A percentile compares a stretch with the other conserved stretches of the same genome.
Conservation (phyloP, 2,329 filamentous ascomycete species). For the Diaporthe ampelina region DNA sequence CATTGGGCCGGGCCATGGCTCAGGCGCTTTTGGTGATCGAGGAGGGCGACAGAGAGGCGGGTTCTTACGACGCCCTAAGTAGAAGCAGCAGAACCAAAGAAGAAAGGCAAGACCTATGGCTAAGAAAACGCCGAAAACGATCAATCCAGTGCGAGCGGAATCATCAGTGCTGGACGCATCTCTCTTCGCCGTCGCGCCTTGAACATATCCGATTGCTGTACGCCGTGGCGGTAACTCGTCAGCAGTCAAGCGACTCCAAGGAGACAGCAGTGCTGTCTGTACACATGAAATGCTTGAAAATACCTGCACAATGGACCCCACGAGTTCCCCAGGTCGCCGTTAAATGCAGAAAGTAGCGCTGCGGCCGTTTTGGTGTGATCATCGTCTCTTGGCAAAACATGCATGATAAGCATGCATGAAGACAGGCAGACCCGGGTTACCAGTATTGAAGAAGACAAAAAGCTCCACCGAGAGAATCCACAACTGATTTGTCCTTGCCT, state of each 20-base stretch:
- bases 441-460: background rate
- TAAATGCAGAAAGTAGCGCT: background rate
- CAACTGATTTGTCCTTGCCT: background rate
- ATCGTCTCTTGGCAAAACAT: background rate
- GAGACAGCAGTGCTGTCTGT: background rate
- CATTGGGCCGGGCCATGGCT: too few species aligned
- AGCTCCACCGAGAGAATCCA: background rate
- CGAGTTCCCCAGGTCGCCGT: background rate
- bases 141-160: constrained; percentile 12
- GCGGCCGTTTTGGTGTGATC: background rate
- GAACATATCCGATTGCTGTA: background rate
- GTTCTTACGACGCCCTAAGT: background rate
- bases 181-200: background rate
- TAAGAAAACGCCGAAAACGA: constrained; percentile 23
- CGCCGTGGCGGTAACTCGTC: background rate
- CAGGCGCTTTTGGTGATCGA: background rate
- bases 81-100: constrained; percentile 14
- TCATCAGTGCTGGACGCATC: background rate
- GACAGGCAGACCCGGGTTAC: background rate
- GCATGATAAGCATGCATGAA: background rate
- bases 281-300: rapidly evolving
- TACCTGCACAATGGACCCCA: background rate
- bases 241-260: background rate
- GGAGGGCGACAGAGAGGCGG: too few species aligned
- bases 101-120: background rate